Evolutionary conservation across 495 filamentous ascomycete species (phyloP).

Genomic region (Baudoinia panamericana): DNA sequence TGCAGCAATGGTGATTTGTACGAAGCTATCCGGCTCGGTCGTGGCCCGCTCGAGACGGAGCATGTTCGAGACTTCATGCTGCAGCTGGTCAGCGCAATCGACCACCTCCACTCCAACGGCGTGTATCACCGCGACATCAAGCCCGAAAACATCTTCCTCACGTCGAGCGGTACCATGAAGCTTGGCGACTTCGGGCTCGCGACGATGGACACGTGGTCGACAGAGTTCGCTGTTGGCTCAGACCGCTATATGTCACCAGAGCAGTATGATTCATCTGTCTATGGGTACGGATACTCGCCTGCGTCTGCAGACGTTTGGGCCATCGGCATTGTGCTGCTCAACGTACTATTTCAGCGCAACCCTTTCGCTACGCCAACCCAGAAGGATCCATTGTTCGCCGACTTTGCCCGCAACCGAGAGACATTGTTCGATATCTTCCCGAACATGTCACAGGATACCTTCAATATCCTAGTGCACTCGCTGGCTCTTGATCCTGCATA

Average conservation of each 20-base stretch:
- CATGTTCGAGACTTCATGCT: conserved; percentile 96
- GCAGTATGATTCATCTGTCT: conserved; percentile 76
- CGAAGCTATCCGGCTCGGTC: conserved; percentile 81
- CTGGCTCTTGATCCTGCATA: conserved; percentile 82
- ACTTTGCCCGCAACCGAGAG: conserved; percentile 84
- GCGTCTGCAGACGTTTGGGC: conserved; percentile 94
- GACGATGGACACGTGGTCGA: conserved; percentile 72
- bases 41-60: conserved; percentile 83
- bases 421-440: conserved; percentile 97
- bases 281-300: conserved; percentile 78
- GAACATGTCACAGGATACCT: conserved; percentile 95
- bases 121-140: conserved; percentile 98
- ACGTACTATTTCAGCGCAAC: conserved; percentile 90
- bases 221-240: conserved; percentile 84
- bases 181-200: conserved; percentile 92
- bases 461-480: conserved; percentile 75
- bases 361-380: conserved; percentile 80
- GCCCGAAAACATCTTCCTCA: conserved; percentile 96
- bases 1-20: conserved; percentile 95
- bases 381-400: conserved; percentile 76
- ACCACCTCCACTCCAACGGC: conserved; percentile 79
- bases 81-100: conserved; percentile 77
- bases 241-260: conserved; percentile 99
- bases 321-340: conserved; percentile 87
- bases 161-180: conserved; percentile 75